Percentiles rank a stretch among this genome's conserved stretches.
These are phyloP conservation scores for Paramecium caudatum DNA, from an alignment of 73 alveolate species.

Conservation along the genomic window DNA sequence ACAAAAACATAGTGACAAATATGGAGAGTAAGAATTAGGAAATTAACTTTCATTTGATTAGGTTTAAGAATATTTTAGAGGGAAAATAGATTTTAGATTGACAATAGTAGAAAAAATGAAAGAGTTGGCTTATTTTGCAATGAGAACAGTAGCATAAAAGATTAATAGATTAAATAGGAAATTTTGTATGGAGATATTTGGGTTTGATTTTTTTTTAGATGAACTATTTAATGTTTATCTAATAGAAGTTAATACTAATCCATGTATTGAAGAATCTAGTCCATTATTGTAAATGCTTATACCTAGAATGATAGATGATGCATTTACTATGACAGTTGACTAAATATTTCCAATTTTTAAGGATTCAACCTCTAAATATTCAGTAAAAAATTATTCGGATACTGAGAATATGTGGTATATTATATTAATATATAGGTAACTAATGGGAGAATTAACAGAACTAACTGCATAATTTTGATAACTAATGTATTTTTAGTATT, in stretches of 20 bases:
- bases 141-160: slow-evolving; percentile 84
- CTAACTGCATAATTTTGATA: no score
- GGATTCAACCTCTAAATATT: background rate
- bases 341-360: slow-evolving; percentile 75
- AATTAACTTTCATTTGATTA: slow-evolving; percentile 84
- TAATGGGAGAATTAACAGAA: slow-evolving; percentile 54
- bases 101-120: slow-evolving; percentile 67
- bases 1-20: slow-evolving; percentile 81
- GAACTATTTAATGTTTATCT: slow-evolving; percentile 87
- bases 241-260: slow-evolving; percentile 94
- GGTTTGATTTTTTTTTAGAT: slow-evolving; percentile 95
- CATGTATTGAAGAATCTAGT: slow-evolving; percentile 91
- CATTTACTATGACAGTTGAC: slow-evolving; percentile 88
- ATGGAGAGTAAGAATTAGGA: slow-evolving; percentile 91
- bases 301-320: slow-evolving; percentile 94
- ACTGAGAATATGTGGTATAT: slow-evolving; percentile 62
- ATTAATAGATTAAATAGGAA: slow-evolving; percentile 85
- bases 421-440: slow-evolving; percentile 2
- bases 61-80: slow-evolving; percentile 74
- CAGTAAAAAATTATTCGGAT: slow-evolving; percentile 50
- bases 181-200: slow-evolving; percentile 94
- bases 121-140: slow-evolving; percentile 53
- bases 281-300: slow-evolving; percentile 85
- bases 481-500: background rate
- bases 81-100: slow-evolving; percentile 49